phyloP scores from a whole-genome alignment of 495 filamentous ascomycete genomes.

The Tuber magnatum region DNA sequence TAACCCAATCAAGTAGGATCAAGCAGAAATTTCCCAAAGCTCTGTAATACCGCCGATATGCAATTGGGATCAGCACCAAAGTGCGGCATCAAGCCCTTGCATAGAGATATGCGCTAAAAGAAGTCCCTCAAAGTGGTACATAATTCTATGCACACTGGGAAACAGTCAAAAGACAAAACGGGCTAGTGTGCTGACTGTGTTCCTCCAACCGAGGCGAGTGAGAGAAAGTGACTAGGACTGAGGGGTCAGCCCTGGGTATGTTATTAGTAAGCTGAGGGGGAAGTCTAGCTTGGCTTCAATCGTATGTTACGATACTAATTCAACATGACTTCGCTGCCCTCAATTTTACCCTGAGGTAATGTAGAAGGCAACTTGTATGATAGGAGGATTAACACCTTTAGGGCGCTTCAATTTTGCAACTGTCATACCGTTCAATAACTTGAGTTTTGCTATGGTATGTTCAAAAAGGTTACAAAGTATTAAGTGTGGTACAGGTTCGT shows the following conservation, averaged over 20 bases:
- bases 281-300: neutral
- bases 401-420: neutral
- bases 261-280: neutral
- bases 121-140: neutral
- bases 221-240: neutral
- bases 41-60: neutral
- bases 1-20: neutral
- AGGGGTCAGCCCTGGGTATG: neutral
- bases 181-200: slow-evolving; percentile 4
- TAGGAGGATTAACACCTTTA: neutral
- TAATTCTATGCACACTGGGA: neutral
- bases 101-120: neutral
- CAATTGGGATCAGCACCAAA: neutral
- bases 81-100: neutral
- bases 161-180: neutral
- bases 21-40: neutral
- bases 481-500: neutral
- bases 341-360: neutral
- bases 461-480: neutral
- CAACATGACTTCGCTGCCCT: neutral
- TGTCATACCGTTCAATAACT: neutral
- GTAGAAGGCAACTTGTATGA: neutral
- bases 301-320: too few relatives aligned
- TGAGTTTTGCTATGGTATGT: too few relatives aligned
- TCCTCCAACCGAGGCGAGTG: neutral